Conservation (phyloP, 2,329 filamentous ascomycete species). For the Aphanoascus verrucosus region DNA sequence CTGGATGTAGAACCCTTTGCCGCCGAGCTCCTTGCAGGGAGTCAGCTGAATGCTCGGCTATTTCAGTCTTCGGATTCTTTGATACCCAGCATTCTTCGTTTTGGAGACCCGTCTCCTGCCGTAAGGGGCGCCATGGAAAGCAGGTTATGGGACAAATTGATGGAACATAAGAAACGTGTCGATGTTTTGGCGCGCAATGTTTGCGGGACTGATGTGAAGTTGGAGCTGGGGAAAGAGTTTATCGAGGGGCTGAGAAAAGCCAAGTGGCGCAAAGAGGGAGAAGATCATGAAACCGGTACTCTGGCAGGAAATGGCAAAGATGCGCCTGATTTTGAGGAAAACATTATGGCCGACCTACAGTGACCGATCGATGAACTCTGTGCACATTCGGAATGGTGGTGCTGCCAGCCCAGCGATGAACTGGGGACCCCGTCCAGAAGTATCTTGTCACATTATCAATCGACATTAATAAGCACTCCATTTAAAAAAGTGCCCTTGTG, state of each 20-base stretch:
- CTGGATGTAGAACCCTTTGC: conserved; percentile 28
- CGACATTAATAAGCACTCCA: no score
- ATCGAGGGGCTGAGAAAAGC: conserved; percentile 43
- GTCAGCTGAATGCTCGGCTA: conserved; percentile 43
- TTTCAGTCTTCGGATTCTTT: conserved; percentile 33
- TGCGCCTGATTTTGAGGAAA: conserved; percentile 29
- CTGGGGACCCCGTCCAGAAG: no score
- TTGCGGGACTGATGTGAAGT: conserved; percentile 44
- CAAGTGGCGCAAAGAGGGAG: conserved; percentile 29
- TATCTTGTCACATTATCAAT: no score
- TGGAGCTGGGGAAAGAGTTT: conserved; percentile 50
- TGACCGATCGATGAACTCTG: neutral
- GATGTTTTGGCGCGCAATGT: conserved; percentile 42
- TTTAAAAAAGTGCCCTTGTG: no score
- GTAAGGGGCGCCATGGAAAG: conserved; percentile 1
- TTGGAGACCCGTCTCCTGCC: conserved; percentile 31
- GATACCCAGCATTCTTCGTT: conserved; percentile 43
- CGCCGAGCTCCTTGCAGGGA: conserved; percentile 39
- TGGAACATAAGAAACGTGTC: conserved; percentile 42
- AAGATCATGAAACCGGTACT: conserved; percentile 15
- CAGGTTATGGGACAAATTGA: conserved; percentile 25
- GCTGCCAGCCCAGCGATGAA: no score
- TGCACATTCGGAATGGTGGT: no score
- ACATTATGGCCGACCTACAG: conserved; percentile 28
- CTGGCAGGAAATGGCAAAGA: conserved; percentile 12